Conservation (phyloP, 176 grass and related monocot species). For the Oryza punctata region DNA sequence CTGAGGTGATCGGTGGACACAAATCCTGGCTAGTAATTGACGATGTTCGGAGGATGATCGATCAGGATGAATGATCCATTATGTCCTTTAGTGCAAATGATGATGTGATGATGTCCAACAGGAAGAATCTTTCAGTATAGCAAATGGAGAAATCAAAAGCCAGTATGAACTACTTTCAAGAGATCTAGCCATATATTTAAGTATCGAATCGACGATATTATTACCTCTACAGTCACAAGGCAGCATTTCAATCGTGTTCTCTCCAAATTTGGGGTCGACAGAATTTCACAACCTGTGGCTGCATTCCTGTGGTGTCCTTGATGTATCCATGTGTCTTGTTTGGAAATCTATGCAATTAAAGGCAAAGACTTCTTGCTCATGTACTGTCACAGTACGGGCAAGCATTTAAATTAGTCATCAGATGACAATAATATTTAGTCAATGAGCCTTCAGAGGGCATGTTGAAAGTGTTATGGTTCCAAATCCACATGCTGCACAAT, state of each 20-base stretch:
- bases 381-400: constrained; percentile 28
- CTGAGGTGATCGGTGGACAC: constrained; percentile 74
- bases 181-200: constrained; percentile 1
- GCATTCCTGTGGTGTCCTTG: constrained; percentile 25
- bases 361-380: constrained; percentile 6
- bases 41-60: constrained; percentile 81
- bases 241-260: neutral
- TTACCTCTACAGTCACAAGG: neutral
- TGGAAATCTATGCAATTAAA: constrained; percentile 14
- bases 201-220: neutral
- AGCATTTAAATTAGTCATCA: neutral
- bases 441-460: constrained; percentile 14
- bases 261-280: neutral
- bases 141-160: constrained; percentile 10
- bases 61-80: constrained; percentile 59
- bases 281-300: neutral
- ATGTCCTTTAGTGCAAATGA: neutral
- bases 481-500: neutral
- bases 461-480: constrained; percentile 5
- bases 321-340: constrained; percentile 44
- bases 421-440: neutral
- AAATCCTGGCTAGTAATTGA: constrained; percentile 82
- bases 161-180: neutral
- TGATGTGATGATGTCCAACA: neutral
- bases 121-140: neutral